A percentile compares a stretch with the other conserved stretches of the same genome.
phyloP scores from a whole-genome alignment of 352 stramenopile species.

The Globisporangium parvum region DNA sequence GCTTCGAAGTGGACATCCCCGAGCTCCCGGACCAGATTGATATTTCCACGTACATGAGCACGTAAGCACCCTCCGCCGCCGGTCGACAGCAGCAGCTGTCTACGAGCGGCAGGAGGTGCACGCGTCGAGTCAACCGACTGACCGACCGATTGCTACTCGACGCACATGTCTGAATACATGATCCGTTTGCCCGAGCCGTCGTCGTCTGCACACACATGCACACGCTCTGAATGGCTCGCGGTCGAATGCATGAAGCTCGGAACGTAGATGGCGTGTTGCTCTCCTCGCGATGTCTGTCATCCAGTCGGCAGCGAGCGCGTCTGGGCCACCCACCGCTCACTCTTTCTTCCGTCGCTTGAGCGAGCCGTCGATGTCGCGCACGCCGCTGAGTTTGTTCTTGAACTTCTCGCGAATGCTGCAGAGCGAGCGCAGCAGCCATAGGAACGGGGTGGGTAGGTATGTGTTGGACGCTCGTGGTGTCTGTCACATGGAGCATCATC shows the following conservation, averaged over 20 bases:
- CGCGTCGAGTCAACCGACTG: background rate
- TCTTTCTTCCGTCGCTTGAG: slow-evolving; percentile 64
- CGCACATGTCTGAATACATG: background rate
- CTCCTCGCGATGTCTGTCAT: no score
- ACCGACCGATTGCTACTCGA: background rate
- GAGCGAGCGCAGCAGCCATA: background rate
- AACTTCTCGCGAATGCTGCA: slow-evolving; percentile 79
- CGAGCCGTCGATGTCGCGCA: slow-evolving; percentile 55
- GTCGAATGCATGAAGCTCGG: background rate
- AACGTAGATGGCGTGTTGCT: no score
- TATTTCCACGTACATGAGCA: slow-evolving; percentile 97
- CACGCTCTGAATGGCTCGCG: background rate
- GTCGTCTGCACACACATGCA: background rate
- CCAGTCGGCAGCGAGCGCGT: no score
- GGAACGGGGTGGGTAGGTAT: background rate
- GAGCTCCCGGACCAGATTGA: slow-evolving; percentile 99
- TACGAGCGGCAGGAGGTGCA: background rate
- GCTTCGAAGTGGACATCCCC: slow-evolving; percentile 99
- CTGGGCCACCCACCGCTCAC: no score
- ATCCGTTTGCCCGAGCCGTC: background rate
- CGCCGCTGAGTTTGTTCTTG: slow-evolving; percentile 62
- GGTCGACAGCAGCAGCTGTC: background rate
- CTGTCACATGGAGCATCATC: background rate
- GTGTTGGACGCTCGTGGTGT: background rate
- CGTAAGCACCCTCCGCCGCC: slow-evolving; percentile 31